Evolutionary conservation across 1,139 yeast species (phyloP), one percentile per base, ranked within the genome.

Genomic region (Debaryomycetaceae sp.): DNA sequence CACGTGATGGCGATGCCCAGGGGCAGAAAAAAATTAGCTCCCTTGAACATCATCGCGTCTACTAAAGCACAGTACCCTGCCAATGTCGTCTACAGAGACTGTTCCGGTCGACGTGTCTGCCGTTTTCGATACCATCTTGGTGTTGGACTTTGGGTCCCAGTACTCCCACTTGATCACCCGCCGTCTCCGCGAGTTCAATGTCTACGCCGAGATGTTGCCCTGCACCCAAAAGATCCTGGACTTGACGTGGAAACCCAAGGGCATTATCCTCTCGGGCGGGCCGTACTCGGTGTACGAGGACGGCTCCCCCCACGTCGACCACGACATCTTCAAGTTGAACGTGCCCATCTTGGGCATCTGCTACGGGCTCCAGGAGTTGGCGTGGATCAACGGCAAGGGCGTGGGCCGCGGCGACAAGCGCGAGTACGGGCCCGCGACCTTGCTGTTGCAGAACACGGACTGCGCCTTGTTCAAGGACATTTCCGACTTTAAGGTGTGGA

Each of bases 321-420:
- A 77, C 41, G 97, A 75, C 36, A 75, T 92, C 39, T 90, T 90
- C 67, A 74, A 87, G 48, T 73, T 90, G 49, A 72, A 73, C 34
- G 97, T 90, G 25, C 99, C 99, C 40, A 81, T 90, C 50, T 68
- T 90, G 45, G 99, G 99, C 49, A 92, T 90, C 55, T 90, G 99
- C 64, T 90, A 90, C 59, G 99, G 99, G 59, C 82, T 90, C 90
- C 99, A 90, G 68, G 98, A 92, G 62, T 67, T 90, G 45, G 98
- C 98, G 31, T 90, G 97, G 97, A 80, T 87, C 51, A 85, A 83
- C 57, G 95, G 95, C 53, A 81, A 82, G 53, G 90, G 92, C 46
- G 98, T 90, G 37, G 85, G 83, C 34, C 80, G 95, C 58, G 95
- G 96, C 55, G 95, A 85, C 47, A 87, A 90, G 71, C 79, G 98